Conservation (phyloP, 2,329 filamentous ascomycete species). For the Cladobotryum mycophilum region DNA sequence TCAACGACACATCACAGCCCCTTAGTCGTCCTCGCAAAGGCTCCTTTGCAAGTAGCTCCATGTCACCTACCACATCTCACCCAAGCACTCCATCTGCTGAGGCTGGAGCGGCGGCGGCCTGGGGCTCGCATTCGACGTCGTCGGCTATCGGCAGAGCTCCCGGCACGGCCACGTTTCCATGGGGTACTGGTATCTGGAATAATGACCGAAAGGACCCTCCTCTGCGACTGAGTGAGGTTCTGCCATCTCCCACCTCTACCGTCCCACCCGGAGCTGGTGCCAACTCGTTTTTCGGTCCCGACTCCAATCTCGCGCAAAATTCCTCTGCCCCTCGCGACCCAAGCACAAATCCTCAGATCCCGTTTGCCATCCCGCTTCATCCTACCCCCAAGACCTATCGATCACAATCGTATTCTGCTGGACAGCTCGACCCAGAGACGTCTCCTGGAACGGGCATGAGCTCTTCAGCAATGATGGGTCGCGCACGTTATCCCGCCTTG, state of each 20-base stretch:
- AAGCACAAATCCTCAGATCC: conserved; percentile 59
- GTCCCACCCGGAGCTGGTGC: conserved; percentile 39
- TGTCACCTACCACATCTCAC: conserved; percentile 74
- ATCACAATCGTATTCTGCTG: conserved; percentile 94
- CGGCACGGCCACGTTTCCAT: conserved; percentile 52
- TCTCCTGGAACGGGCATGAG: conserved; percentile 33
- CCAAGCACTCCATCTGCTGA: conserved; percentile 74
- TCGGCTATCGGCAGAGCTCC: conserved; percentile 44
- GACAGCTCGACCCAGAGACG: conserved; percentile 71
- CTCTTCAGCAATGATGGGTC: conserved; percentile 44
- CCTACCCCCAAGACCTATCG: conserved; percentile 89
- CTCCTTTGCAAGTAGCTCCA: conserved; percentile 68
- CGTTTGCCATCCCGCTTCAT: conserved; percentile 81
- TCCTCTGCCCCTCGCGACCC: conserved; percentile 47
- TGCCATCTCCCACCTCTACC: conserved; percentile 67
- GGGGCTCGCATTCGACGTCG: conserved; percentile 48
- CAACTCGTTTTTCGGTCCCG: conserved; percentile 44
- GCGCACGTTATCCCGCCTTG: conserved; percentile 57
- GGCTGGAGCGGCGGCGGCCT: conserved; percentile 37
- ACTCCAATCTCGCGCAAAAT: conserved; percentile 40
- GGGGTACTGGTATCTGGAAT: conserved; percentile 82
- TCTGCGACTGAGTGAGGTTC: conserved; percentile 64
- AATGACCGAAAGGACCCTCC: conserved; percentile 71
- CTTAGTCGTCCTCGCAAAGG: conserved; percentile 62
- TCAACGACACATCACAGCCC: conserved; percentile 71